A percentile compares a stretch with the other conserved stretches of the same genome.
phyloP scores from a whole-genome alignment of 352 stramenopile species.

The Halophytophthora polymorphica region DNA sequence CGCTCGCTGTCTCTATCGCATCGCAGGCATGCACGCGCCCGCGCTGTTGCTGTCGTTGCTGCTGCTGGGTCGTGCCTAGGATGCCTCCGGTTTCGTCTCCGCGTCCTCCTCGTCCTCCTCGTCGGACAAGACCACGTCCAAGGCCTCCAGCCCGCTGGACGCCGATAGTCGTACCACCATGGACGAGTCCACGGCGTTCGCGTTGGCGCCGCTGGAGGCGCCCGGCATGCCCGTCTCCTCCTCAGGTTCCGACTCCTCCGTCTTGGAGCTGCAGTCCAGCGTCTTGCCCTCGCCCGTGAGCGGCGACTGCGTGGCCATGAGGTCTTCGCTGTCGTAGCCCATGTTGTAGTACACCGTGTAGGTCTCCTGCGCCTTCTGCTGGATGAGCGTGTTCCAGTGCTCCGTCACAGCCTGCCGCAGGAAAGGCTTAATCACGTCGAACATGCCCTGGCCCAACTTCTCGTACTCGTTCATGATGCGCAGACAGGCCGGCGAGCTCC shows the following conservation, averaged over 20 bases:
- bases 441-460: conserved; percentile 81
- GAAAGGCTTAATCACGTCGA: conserved; percentile 77
- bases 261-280: conserved; percentile 51
- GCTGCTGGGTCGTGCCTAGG: conserved; percentile 18
- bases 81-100: conserved; percentile 23
- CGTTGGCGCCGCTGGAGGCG: conserved; percentile 6
- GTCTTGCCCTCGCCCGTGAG: conserved; percentile 33
- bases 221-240: conserved; percentile 26
- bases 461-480: conserved; percentile 91
- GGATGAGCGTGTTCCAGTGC: conserved; percentile 84
- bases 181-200: conserved; percentile 26
- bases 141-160: conserved; percentile 35
- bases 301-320: conserved; percentile 22
- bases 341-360: conserved; percentile 90
- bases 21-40: background rate
- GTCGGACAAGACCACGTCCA: conserved; percentile 45
- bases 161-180: conserved; percentile 30
- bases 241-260: conserved; percentile 53
- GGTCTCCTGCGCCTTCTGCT: conserved; percentile 82
- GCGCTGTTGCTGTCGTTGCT: too few species aligned
- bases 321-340: conserved; percentile 80
- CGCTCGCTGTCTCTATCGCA: too few species aligned
- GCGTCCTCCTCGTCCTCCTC: conserved; percentile 36
- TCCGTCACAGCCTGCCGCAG: conserved; percentile 43
- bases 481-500: conserved; percentile 72